Evolutionary conservation across 2,329 filamentous ascomycete genomes (phyloP).

Genomic region (Aspergillus sergii): DNA sequence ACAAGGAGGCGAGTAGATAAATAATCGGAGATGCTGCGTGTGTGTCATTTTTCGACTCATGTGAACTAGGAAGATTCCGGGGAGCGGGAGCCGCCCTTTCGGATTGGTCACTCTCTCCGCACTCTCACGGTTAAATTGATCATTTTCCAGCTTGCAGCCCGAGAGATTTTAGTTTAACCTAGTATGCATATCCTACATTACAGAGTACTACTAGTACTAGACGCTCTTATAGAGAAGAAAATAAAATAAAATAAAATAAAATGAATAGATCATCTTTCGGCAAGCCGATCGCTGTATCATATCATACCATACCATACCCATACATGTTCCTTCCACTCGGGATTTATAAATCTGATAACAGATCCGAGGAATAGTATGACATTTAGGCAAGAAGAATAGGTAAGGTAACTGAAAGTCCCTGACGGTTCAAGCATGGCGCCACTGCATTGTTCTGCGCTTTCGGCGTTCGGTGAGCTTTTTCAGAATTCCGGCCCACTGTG

Average conservation of each 20-base stretch:
- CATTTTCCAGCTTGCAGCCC: not conserved
- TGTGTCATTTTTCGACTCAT: constrained; percentile 26
- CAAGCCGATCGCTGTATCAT: not conserved
- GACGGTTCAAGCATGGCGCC: constrained; percentile 1
- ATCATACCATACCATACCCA: not conserved
- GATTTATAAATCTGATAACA: not conserved
- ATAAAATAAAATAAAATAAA: too few relatives aligned
- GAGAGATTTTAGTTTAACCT: not conserved
- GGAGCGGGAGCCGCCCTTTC: constrained; percentile 12
- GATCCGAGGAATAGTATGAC: not conserved
- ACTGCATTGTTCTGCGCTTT: not conserved
- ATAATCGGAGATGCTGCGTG: constrained; percentile 22
- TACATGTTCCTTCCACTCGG: not conserved
- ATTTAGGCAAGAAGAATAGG: not conserved
- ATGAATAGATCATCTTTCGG: not conserved
- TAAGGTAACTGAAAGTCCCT: not conserved
- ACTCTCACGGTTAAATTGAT: constrained; percentile 5
- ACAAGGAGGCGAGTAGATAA: constrained; percentile 5
- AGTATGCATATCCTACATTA: too few relatives aligned
- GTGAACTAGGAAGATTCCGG: constrained; percentile 25
- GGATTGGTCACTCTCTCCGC: constrained; percentile 18
- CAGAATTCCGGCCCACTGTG: constrained; percentile 15
- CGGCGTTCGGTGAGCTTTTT: constrained; percentile 24
- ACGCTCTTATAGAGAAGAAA: too few relatives aligned
- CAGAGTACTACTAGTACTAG: too few relatives aligned